Evolutionary conservation across 306 rosid species (phyloP), one percentile per base, ranked within the genome.

Genomic region (Lotus japonicus): DNA sequence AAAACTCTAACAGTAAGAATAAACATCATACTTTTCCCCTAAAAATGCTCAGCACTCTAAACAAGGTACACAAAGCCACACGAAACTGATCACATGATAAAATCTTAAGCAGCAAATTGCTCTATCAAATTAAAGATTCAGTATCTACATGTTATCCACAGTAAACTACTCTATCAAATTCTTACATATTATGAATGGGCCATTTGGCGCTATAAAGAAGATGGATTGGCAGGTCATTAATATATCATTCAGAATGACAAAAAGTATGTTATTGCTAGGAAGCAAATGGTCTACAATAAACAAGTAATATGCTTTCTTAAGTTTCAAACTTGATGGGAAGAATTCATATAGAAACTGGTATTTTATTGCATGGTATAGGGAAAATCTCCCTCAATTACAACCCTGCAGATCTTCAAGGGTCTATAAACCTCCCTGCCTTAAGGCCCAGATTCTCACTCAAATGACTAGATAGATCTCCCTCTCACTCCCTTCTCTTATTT

Each of bases 1-100:
- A 38, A 38, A 51, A 57, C 13, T 36, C 36, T 15, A 16, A 58
- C 50, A 31, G 51, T 66, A 72, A 81, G 79, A 77, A 56, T 49
- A 43, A 68, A 55, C 58, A 46, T 39, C 5, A 33, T 69, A 42
- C 57, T 21, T 71, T 21, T 11, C 9, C 11, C 11, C 42, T 13
- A 3, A 50, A 70, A 14, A 46, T 2, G 21, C 23, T 5, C 19
- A 64, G 33, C 18, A 19, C 52, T 58, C 33, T 23, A 43, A 66
- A 53, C 13, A 33, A 49, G 54, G 44, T 51, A 33, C 64, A 76
- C 11, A 76, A 44, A 48, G 61, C 52, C 5, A 64, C 42, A 59
- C 26, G 36, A n/a, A 71, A 53, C 36, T 71, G 42, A 53, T 57
- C 33, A 36, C 46, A 75, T 10, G 3, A 74, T 50, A 45, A 43